phyloP scores from a whole-genome alignment of 768 basidiomycete genomes.

The Termitomyces bulborhizus region DNA sequence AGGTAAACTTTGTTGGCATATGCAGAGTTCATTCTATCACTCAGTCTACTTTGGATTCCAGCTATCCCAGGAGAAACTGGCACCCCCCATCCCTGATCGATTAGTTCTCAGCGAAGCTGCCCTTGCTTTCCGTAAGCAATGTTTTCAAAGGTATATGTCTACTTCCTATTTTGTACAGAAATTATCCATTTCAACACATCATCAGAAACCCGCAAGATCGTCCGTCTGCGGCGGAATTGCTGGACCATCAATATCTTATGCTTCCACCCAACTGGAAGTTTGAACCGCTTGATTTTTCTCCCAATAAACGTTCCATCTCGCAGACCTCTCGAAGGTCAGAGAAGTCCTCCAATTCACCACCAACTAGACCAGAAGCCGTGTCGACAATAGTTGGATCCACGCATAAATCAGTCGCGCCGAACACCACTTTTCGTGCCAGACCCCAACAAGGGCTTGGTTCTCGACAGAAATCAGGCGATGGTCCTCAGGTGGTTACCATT shows the following conservation, averaged over 20 bases:
- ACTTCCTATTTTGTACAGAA: background rate
- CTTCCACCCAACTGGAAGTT: slow-evolving; percentile 50
- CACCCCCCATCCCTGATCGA: slow-evolving; percentile 74
- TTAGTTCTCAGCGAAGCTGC: slow-evolving; percentile 57
- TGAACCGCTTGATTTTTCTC: slow-evolving; percentile 7
- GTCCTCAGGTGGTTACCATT: slow-evolving; percentile 29
- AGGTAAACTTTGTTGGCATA: slow-evolving; percentile 39
- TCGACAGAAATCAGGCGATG: slow-evolving; percentile 6
- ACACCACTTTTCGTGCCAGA: background rate
- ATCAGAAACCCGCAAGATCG: slow-evolving; percentile 63
- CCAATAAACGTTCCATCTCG: slow-evolving; percentile 5
- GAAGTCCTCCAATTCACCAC: slow-evolving; percentile 1
- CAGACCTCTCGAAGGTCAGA: slow-evolving; percentile 8
- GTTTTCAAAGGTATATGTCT: slow-evolving; percentile 62
- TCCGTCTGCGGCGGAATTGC: slow-evolving; percentile 59
- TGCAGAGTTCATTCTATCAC: background rate
- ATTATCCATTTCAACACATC: background rate
- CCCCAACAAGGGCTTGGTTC: background rate
- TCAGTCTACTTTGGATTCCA: slow-evolving; percentile 19
- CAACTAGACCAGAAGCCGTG: background rate
- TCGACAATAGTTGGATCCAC: background rate
- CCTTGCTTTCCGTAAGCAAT: slow-evolving; percentile 66
- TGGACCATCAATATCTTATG: slow-evolving; percentile 56
- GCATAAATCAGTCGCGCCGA: background rate
- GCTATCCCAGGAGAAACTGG: slow-evolving; percentile 59